Evolutionary conservation across 2,329 filamentous ascomycete genomes (phyloP), one percentile per base, ranked within the genome.

Genomic region (Cladosporium sp.): DNA sequence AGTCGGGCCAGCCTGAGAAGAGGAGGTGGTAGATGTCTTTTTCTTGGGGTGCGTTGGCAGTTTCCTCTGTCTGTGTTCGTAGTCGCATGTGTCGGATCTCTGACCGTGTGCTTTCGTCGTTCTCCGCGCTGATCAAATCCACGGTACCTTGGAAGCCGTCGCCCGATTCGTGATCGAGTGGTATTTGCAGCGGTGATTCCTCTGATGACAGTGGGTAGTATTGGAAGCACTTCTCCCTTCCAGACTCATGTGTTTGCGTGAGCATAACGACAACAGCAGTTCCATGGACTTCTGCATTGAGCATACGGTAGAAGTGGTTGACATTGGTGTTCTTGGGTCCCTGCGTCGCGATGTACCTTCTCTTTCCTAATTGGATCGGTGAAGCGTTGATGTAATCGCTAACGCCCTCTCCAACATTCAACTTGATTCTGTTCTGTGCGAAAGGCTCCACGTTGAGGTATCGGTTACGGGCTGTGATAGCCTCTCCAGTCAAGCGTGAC

Each of bases 271-370:
- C 90, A 65, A 98, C 92, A 1, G 88, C 92, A 1, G 80, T 78
- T 4, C 54, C 60, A 5, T 41, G n/a, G 2, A 90, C 87, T 55
- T 89, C 88, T 30, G 80, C 79, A n/a, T 84, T 87, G 41, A 97
- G 84, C 95, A 99, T 99, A 75, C 95, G 92, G 92, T 94, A 99
- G 70, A 96, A 91, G 75, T 96, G 92, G 71, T 89, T 87, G 65
- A 90, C 84, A 18, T 91, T 92, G 30, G 87, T 86, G 67, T 84
- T 79, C 74, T 93, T 97, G 6, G 95, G 95, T 0, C 95, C 95
- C 81, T 89, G 75, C 77, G 96, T 97, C 62, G 93, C 95, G 72
- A 99, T 97, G 78, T 96, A 98, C 64, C 85, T 85, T 70, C 81
- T 75, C 66, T 79, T 73, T 72, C 78, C 73, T 73, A 82, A 70